phyloP scores from a whole-genome alignment of 2,329 filamentous ascomycete species.

The Fusarium keratoplasticum region DNA sequence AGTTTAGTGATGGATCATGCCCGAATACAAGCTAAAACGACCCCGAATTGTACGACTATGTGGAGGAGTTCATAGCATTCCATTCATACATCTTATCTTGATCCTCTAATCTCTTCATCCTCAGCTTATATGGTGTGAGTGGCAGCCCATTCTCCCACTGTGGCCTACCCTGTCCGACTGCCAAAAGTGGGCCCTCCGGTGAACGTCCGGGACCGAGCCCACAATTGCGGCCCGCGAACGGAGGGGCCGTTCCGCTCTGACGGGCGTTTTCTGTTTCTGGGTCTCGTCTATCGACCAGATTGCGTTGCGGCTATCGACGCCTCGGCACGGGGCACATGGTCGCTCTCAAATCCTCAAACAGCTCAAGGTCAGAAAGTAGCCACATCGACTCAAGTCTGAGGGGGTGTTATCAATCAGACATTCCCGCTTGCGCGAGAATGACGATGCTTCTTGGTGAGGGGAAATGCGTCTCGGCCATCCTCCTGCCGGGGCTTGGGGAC shows the following conservation, averaged over 20 bases:
- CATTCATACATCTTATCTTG: neutral
- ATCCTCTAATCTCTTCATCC: neutral
- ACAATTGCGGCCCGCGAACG: constrained; percentile 31
- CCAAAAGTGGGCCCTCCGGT: constrained; percentile 12
- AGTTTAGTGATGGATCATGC: neutral
- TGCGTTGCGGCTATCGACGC: constrained; percentile 28
- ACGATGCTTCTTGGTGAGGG: constrained; percentile 3
- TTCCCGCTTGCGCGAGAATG: constrained; percentile 13
- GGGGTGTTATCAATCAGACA: constrained; percentile 5
- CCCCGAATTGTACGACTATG: neutral
- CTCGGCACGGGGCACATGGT: constrained; percentile 37
- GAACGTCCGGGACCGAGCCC: constrained; percentile 19
- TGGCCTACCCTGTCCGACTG: neutral
- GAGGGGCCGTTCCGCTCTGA: constrained; percentile 11
- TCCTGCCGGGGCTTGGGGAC: neutral
- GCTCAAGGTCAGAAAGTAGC: neutral
- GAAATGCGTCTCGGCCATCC: neutral
- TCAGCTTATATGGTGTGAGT: neutral
- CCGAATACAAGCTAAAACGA: neutral
- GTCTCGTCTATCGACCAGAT: constrained; percentile 17
- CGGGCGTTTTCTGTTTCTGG: neutral
- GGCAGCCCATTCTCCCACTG: neutral
- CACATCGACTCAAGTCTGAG: constrained; percentile 8
- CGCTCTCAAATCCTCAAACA: neutral
- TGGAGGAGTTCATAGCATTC: neutral